phyloP scores from a whole-genome alignment of 176 grass and related monocot genomes.

The Cenchrus fungigraminus region DNA sequence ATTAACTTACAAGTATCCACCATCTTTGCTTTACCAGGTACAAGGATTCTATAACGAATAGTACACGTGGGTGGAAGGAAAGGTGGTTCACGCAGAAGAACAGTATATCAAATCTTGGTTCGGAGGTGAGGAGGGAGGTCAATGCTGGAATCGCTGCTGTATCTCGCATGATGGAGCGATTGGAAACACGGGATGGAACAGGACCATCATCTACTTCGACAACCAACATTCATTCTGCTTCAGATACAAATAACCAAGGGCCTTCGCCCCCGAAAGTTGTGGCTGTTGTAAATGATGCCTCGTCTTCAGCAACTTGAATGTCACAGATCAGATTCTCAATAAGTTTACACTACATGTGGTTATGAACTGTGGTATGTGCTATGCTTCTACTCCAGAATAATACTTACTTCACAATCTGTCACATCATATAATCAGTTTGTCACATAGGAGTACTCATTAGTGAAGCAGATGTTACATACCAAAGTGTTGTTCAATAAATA shows the following conservation, averaged over 20 bases:
- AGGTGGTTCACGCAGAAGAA: slow-evolving; percentile 59
- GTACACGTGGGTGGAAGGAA: slow-evolving; percentile 70
- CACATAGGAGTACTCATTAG: background rate
- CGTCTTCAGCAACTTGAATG: slow-evolving; percentile 36
- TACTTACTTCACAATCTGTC: background rate
- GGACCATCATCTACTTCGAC: slow-evolving; percentile 15
- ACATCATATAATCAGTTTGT: background rate
- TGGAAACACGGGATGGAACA: slow-evolving; percentile 50
- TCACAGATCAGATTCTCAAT: slow-evolving; percentile 33
- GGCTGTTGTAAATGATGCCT: slow-evolving; percentile 15
- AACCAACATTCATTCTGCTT: background rate
- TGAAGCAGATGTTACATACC: background rate
- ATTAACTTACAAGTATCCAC: background rate
- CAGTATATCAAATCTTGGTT: slow-evolving; percentile 52
- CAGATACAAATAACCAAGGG: slow-evolving; percentile 41
- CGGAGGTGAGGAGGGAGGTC: slow-evolving; percentile 63
- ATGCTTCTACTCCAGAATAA: background rate
- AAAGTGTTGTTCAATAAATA: background rate
- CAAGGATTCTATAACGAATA: slow-evolving; percentile 78
- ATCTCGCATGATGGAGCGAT: slow-evolving; percentile 63
- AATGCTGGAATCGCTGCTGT: slow-evolving; percentile 66
- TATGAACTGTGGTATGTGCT: background rate
- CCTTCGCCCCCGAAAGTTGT: background rate
- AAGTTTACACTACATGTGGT: background rate
- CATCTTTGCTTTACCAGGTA: slow-evolving; percentile 48